phyloP scores from a whole-genome alignment of 768 basidiomycete genomes.

The Phanerodontia chrysosporium region DNA sequence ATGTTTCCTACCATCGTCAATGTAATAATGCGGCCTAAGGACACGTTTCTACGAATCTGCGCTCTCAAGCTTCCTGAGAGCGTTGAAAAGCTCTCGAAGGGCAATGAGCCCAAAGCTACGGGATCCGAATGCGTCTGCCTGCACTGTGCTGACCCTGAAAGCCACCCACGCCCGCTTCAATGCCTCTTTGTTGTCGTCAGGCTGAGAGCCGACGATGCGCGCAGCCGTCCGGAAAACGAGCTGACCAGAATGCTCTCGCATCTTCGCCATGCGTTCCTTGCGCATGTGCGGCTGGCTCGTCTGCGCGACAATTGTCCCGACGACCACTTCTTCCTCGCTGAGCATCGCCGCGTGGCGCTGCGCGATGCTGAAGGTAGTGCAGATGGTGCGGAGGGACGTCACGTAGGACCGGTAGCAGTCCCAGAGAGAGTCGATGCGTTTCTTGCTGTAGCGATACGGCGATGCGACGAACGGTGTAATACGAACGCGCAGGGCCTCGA shows the following conservation, averaged over 20 bases:
- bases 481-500: slow-evolving; percentile 12
- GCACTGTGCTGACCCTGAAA: slow-evolving; percentile 39
- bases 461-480: slow-evolving; percentile 14
- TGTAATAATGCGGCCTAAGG: too few relatives aligned
- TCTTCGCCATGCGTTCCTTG: slow-evolving; percentile 42
- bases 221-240: slow-evolving; percentile 34
- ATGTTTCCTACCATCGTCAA: too few relatives aligned
- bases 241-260: slow-evolving; percentile 47
- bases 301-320: slow-evolving; percentile 61
- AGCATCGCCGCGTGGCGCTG: slow-evolving; percentile 35
- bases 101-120: slow-evolving; percentile 55
- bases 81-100: slow-evolving; percentile 49
- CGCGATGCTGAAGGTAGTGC: slow-evolving; percentile 40
- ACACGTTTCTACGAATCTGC: not conserved
- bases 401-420: slow-evolving; percentile 33
- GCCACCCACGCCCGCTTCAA: slow-evolving; percentile 48
- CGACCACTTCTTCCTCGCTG: slow-evolving; percentile 55
- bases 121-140: slow-evolving; percentile 42
- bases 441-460: not conserved
- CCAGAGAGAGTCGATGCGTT: not conserved
- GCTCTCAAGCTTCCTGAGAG: slow-evolving; percentile 33
- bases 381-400: slow-evolving; percentile 42
- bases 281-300: slow-evolving; percentile 48
- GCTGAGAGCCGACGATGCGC: slow-evolving; percentile 41
- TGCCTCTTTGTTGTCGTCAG: slow-evolving; percentile 28